Evolutionary conservation across 164 flowering plant species (phyloP).

Genomic region (Piper betle): DNA sequence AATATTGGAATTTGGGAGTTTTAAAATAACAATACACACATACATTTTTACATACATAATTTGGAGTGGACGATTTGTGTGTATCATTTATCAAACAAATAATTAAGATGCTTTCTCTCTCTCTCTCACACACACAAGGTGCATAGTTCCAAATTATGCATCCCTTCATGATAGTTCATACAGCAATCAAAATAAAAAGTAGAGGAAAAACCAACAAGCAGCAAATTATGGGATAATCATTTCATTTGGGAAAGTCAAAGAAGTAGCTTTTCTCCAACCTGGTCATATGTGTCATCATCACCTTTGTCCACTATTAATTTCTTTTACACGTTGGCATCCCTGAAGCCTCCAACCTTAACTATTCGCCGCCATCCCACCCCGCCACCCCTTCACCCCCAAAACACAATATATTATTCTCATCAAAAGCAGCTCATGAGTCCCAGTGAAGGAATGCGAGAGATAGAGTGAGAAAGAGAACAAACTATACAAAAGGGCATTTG

Average conservation of each 20-base stretch:
- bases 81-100: too few species aligned
- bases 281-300: conserved; percentile 85
- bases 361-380: conserved; percentile 45
- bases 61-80: too few species aligned
- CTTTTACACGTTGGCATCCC: background rate
- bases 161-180: background rate
- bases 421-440: conserved; percentile 8
- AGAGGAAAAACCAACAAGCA: conserved; percentile 19
- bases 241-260: conserved; percentile 50
- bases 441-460: background rate
- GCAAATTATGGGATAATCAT: conserved; percentile 82
- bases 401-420: conserved; percentile 15
- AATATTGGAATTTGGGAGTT: too few species aligned
- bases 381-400: conserved; percentile 13
- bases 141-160: too few species aligned
- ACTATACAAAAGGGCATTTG: background rate
- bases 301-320: conserved; percentile 17
- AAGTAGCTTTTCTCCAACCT: conserved; percentile 34
- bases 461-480: conserved; percentile 1
- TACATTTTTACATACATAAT: too few species aligned
- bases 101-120: too few species aligned
- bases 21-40: too few species aligned
- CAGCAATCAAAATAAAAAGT: conserved; percentile 4
- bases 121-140: too few species aligned
- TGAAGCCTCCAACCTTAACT: conserved; percentile 33